Evolutionary conservation across 228 moss, liverwort and hornwort genomes (phyloP).

Genomic region (Sphagnum magellanicum): DNA sequence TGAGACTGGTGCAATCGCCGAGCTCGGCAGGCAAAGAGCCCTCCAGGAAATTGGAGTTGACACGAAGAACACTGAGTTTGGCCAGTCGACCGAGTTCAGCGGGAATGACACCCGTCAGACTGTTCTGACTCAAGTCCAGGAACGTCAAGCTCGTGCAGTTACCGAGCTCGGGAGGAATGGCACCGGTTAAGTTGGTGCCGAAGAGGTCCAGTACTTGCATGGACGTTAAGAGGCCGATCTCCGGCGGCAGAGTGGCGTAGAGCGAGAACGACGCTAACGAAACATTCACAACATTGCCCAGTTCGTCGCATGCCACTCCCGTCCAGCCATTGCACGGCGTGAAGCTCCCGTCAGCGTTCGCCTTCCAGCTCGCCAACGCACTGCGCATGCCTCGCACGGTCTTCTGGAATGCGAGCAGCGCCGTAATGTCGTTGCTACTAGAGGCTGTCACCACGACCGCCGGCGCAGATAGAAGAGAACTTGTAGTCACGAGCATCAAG

Average conservation of each 20-base stretch:
- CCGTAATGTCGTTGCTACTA: conserved; percentile 22
- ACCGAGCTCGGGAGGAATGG: conserved; percentile 59
- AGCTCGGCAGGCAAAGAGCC: conserved; percentile 59
- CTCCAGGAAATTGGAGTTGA: conserved; percentile 53
- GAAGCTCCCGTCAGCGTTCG: conserved; percentile 6
- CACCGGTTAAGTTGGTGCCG: conserved; percentile 46
- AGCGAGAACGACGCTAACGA: conserved; percentile 31
- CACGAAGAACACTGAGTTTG: conserved; percentile 45
- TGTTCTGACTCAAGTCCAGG: conserved; percentile 65
- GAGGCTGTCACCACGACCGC: conserved; percentile 1
- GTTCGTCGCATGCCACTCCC: conserved; percentile 30
- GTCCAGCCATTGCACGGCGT: conserved; percentile 36
- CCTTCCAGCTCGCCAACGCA: conserved; percentile 31
- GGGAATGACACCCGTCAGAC: conserved; percentile 67
- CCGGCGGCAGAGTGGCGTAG: conserved; percentile 32
- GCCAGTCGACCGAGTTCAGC: conserved; percentile 50
- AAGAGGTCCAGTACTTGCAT: conserved; percentile 28
- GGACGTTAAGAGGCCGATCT: conserved; percentile 26
- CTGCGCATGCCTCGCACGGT: conserved; percentile 16
- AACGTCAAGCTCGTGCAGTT: conserved; percentile 48
- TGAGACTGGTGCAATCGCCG: conserved; percentile 41
- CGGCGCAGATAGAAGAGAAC: too few relatives aligned
- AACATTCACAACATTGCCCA: conserved; percentile 33
- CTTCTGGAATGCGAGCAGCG: conserved; percentile 24
- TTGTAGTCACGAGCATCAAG: too few relatives aligned